Percentiles rank a stretch among this genome's conserved stretches.
Conservation (phyloP, 306 rosid genomes). For the Coriaria nepalensis region DNA sequence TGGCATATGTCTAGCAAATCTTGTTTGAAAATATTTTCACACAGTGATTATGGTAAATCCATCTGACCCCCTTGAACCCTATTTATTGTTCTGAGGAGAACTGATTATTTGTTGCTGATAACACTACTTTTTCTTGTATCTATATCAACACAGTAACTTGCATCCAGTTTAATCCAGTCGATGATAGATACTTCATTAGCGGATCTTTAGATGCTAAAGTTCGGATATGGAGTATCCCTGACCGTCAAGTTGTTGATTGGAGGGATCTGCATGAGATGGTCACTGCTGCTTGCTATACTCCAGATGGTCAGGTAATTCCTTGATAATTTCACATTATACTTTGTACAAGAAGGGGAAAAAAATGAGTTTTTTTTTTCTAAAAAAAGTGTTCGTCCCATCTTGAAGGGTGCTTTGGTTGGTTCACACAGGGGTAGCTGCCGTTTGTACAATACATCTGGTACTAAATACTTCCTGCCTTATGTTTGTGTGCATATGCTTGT, state of each 20-base stretch:
- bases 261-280: conserved; percentile 95
- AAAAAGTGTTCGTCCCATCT: not conserved
- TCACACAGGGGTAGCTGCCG: conserved; percentile 95
- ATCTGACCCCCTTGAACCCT: conserved; percentile 9
- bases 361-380: conserved; percentile 17
- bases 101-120: conserved; percentile 23
- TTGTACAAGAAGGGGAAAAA: not conserved
- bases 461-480: not conserved
- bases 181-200: conserved; percentile 94
- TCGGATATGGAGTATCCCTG: conserved; percentile 96
- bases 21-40: conserved; percentile 77
- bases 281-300: conserved; percentile 96
- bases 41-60: conserved; percentile 87
- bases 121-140: conserved; percentile 22
- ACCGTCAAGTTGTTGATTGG: conserved; percentile 94
- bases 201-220: conserved; percentile 97
- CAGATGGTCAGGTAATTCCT: conserved; percentile 95
- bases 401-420: conserved; percentile 94
- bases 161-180: conserved; percentile 99
- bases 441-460: conserved; percentile 78
- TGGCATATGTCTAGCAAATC: conserved; percentile 79
- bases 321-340: conserved; percentile 11
- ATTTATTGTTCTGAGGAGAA: conserved; percentile 5
- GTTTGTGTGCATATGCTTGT: not conserved
- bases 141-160: conserved; percentile 78